Percentiles rank a stretch among this genome's conserved stretches.
phyloP scores from a whole-genome alignment of 2,329 filamentous ascomycete genomes.

The Aspergillus caelatus region DNA sequence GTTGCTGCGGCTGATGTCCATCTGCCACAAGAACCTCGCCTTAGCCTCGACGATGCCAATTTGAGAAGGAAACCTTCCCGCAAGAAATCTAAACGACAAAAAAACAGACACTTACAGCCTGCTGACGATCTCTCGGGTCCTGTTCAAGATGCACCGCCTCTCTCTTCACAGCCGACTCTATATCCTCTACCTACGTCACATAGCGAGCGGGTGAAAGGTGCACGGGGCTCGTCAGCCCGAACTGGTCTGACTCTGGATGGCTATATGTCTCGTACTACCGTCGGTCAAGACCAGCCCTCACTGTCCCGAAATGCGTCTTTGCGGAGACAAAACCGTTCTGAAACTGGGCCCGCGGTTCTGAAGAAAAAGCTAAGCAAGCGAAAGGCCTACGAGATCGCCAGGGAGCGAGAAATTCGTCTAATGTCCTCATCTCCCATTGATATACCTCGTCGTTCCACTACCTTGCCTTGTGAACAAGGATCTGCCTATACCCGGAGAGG shows the following conservation, averaged over 20 bases:
- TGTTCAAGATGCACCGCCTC: slow-evolving; percentile 17
- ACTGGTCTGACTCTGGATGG: slow-evolving; percentile 21
- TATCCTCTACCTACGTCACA: slow-evolving; percentile 27
- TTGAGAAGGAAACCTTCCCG: slow-evolving; percentile 36
- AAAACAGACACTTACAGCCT: slow-evolving; percentile 32
- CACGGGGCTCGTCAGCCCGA: slow-evolving; percentile 13
- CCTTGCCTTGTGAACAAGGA: slow-evolving; percentile 62
- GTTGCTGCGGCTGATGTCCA: slow-evolving; percentile 49
- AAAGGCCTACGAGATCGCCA: slow-evolving; percentile 71
- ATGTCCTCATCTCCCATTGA: slow-evolving; percentile 73
- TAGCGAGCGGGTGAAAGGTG: slow-evolving; percentile 22
- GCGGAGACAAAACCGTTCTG: slow-evolving; percentile 60
- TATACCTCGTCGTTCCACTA: slow-evolving; percentile 61
- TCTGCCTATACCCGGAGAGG: slow-evolving; percentile 56
- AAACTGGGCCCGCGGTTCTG: slow-evolving; percentile 58
- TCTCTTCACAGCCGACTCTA: slow-evolving; percentile 16
- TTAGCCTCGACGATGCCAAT: slow-evolving; percentile 28
- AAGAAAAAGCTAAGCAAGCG: slow-evolving; percentile 77
- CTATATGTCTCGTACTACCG: slow-evolving; percentile 39
- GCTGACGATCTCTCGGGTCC: slow-evolving; percentile 23
- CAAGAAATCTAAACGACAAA: slow-evolving; percentile 38
- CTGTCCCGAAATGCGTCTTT: slow-evolving; percentile 53
- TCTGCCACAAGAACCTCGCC: slow-evolving; percentile 35
- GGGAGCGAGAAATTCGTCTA: slow-evolving; percentile 85
- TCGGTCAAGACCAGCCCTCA: slow-evolving; percentile 43